Percentiles rank a stretch among this genome's conserved stretches.
Evolutionary conservation across 2,329 filamentous ascomycete genomes (phyloP).

Genomic region (Botrytis galanthina): DNA sequence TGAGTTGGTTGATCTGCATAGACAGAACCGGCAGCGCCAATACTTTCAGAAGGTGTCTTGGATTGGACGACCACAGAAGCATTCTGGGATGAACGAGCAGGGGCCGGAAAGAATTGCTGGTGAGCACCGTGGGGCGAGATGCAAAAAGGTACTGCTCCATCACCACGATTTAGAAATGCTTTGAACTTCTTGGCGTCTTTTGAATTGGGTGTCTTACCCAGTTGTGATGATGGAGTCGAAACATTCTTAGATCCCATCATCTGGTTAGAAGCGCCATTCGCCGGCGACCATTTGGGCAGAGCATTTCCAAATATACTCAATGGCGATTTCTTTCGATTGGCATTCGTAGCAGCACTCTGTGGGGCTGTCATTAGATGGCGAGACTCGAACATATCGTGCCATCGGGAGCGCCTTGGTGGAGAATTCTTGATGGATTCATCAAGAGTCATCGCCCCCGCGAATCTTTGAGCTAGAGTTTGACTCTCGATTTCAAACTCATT

Average conservation of each 20-base stretch:
- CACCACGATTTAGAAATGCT: neutral
- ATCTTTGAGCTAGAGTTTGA: too few species aligned
- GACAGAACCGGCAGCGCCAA: neutral
- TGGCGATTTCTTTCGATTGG: neutral
- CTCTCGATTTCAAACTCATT: neutral
- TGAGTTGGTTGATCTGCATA: neutral
- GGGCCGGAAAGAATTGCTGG: neutral
- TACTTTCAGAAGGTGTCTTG: neutral
- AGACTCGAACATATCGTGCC: slow-evolving; percentile 6
- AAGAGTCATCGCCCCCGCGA: neutral
- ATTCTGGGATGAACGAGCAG: neutral
- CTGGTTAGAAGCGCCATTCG: neutral
- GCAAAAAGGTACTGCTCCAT: neutral
- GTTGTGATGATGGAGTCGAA: neutral
- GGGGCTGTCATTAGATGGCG: neutral
- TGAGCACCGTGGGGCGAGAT: neutral
- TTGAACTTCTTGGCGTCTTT: neutral
- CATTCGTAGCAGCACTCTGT: neutral
- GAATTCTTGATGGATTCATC: neutral
- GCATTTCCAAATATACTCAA: neutral
- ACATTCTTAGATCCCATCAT: neutral
- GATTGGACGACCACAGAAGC: neutral
- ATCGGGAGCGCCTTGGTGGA: slow-evolving; percentile 6
- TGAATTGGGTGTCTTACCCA: neutral
- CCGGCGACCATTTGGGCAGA: neutral